phyloP scores from a whole-genome alignment of 768 basidiomycete genomes.

The Pleurotus djamor region DNA sequence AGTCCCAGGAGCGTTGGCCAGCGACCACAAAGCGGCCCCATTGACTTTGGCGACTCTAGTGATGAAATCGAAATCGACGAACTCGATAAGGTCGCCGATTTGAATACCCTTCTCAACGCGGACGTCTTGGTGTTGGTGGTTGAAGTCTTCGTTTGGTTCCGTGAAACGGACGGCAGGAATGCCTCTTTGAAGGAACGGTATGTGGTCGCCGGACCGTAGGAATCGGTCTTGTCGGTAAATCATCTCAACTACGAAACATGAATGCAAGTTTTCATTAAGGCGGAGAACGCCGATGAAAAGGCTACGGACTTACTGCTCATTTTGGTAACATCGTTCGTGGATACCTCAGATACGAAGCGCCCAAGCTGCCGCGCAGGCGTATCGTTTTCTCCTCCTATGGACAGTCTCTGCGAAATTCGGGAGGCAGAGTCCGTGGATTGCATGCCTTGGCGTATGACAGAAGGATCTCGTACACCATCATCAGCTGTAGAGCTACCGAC shows the following conservation, averaged over 20 bases:
- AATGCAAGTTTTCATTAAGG: background rate
- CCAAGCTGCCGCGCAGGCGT: conserved; percentile 49
- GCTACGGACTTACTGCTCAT: conserved; percentile 40
- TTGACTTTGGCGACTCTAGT: conserved; percentile 50
- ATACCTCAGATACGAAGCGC: conserved; percentile 50
- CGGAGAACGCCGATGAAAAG: background rate
- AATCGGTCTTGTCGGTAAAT: conserved; percentile 53
- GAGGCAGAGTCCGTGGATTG: conserved; percentile 39
- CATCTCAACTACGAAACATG: conserved; percentile 35
- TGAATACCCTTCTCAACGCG: conserved; percentile 49
- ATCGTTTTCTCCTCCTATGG: conserved; percentile 54
- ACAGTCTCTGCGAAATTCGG: conserved; percentile 27
- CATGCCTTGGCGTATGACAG: conserved; percentile 48
- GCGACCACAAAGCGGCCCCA: conserved; percentile 51
- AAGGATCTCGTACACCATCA: conserved; percentile 41
- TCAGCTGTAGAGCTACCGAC: conserved; percentile 51
- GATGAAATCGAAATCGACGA: conserved; percentile 52
- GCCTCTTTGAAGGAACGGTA: conserved; percentile 45
- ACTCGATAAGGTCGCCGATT: conserved; percentile 53
- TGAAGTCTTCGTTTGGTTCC: conserved; percentile 55
- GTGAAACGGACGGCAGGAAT: conserved; percentile 57
- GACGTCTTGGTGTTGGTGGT: conserved; percentile 56
- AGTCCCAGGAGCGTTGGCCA: conserved; percentile 54
- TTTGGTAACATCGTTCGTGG: conserved; percentile 41
- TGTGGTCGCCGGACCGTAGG: conserved; percentile 53